Evolutionary conservation across 2,329 filamentous ascomycete genomes (phyloP), one percentile per base, ranked within the genome.

Genomic region (Xylaria multiplex): DNA sequence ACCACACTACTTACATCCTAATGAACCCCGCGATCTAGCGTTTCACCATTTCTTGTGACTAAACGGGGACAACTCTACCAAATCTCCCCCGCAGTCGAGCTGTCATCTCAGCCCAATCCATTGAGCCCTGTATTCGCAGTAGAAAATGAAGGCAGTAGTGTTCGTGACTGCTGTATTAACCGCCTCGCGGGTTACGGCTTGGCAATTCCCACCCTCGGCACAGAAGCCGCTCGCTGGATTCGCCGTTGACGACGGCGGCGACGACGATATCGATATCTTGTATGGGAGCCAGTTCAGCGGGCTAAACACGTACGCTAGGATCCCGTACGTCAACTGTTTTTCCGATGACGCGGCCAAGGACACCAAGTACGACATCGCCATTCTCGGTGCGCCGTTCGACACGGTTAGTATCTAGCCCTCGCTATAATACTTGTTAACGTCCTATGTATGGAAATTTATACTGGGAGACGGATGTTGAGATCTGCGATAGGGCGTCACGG

Each of bases 251-350:
- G 75, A 79, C 46, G 75, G 79, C 40, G 27, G 27, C 27, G 27
- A 27, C 27, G 27, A 27, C 27, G 27, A 27, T 27, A 69, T 82
- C 14, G 78, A 83, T 55, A 80, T 84, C 24, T 66, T 78, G 7
- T 79, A 75, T 14, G 79, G 78, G 14, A 83, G 80, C 59, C 79
- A 81, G 64, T 80, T 82, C 70, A 75, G 77, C 43, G 90, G 90
- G 45, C 85, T 92, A 58, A 85, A 84, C 55, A 90, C 86, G 53
- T 91, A 89, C 73, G 88, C 85, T 24, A 87, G 88, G 73, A 77
- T 90, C 55, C 83, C 85, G 59, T 84, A 89, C 65, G 80, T 86
- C 48, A 88, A 87, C 70, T 90, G 88, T 72, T 80, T 90, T 19
- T 82, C 85, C n/a, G 78, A 85, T 48, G 81, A 82, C 46, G 77